Evolutionary conservation across 2,329 filamentous ascomycete species (phyloP).

Genomic region (Fusarium mexicanum): DNA sequence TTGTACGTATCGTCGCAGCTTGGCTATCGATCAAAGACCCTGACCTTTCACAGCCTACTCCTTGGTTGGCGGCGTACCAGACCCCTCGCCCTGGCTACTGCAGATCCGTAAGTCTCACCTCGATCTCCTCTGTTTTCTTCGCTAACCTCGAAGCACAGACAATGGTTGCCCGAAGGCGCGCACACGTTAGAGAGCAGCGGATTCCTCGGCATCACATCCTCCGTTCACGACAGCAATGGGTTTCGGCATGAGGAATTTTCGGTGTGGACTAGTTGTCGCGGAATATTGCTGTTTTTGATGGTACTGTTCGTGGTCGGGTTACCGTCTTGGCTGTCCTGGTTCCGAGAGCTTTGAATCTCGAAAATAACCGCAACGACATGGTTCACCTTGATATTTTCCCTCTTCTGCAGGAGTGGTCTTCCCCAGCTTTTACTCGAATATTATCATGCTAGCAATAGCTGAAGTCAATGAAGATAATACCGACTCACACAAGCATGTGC

Average conservation of each 20-base stretch:
- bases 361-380: no score
- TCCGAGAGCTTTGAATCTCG: neutral
- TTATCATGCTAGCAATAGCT: neutral
- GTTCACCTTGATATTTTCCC: no score
- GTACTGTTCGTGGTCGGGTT: neutral
- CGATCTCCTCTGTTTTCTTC: neutral
- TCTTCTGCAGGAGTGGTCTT: neutral
- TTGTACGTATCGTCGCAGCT: neutral
- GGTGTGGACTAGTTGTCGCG: neutral
- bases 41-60: neutral
- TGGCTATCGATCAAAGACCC: neutral
- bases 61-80: neutral
- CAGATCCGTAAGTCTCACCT: neutral
- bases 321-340: neutral
- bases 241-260: neutral
- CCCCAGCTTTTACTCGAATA: fast-evolving
- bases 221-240: neutral
- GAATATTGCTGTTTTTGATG: neutral
- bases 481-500: neutral
- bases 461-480: neutral
- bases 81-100: neutral
- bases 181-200: neutral
- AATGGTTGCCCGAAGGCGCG: neutral
- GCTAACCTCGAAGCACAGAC: neutral
- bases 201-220: neutral